Evolutionary conservation across 2,329 filamentous ascomycete species (phyloP).

Genomic region (Talaromyces rugulosus): DNA sequence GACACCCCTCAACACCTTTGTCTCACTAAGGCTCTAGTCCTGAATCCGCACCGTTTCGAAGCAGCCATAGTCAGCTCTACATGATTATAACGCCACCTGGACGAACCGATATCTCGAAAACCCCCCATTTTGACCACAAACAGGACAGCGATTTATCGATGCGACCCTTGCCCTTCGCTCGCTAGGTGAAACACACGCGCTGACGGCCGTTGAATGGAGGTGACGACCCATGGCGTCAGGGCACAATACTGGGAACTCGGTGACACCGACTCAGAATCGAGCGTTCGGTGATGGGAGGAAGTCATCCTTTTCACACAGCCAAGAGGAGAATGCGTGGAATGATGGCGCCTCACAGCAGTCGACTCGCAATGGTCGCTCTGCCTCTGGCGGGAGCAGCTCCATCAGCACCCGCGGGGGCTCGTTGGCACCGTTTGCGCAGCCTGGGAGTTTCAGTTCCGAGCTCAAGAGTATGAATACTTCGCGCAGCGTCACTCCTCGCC

Average conservation of each 20-base stretch:
- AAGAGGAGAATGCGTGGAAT: conserved; percentile 36
- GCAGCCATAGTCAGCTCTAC: background rate
- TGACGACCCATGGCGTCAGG: conserved; percentile 41
- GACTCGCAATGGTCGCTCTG: conserved; percentile 46
- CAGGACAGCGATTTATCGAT: conserved; percentile 21
- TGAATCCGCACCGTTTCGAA: background rate
- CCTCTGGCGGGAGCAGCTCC: conserved; percentile 55
- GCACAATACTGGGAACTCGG: conserved; percentile 39
- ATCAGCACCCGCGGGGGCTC: conserved; percentile 65
- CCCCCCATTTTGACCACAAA: background rate
- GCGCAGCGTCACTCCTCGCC: conserved; percentile 56
- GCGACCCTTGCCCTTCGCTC: conserved; percentile 22
- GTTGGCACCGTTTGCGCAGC: conserved; percentile 64
- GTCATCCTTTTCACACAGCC: conserved; percentile 32
- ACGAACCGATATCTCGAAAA: background rate
- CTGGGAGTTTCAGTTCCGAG: conserved; percentile 86
- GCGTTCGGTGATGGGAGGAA: conserved; percentile 32
- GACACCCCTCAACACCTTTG: background rate
- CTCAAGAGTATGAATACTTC: conserved; percentile 66
- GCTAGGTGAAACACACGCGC: conserved; percentile 27
- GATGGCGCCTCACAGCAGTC: conserved; percentile 25
- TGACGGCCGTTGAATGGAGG: conserved; percentile 21
- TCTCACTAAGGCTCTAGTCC: background rate
- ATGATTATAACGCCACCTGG: background rate
- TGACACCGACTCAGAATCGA: conserved; percentile 39